Percentiles rank a stretch among this genome's conserved stretches.
Conservation (phyloP, 768 basidiomycete species). For the Amanita pseudoporphyria region DNA sequence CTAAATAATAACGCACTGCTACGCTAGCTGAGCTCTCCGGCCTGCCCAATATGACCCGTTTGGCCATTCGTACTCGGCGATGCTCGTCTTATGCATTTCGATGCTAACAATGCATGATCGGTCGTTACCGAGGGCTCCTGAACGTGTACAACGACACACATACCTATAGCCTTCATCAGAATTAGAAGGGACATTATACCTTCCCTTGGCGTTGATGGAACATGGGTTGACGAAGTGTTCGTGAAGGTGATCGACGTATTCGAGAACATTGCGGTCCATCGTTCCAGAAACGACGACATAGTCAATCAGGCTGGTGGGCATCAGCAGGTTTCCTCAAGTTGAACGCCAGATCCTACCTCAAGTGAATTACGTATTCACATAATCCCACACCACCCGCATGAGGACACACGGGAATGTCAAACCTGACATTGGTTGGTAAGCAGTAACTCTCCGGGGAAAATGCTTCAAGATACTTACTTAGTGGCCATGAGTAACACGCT, state of each 20-base stretch:
- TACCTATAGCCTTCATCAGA: constrained; percentile 74
- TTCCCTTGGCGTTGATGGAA: constrained; percentile 74
- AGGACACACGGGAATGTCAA: constrained; percentile 81
- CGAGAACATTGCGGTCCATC: constrained; percentile 92
- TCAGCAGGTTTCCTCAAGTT: not conserved
- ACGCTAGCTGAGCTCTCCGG: constrained; percentile 2
- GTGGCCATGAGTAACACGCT: constrained; percentile 85
- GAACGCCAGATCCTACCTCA: constrained; percentile 31
- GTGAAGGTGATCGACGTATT: constrained; percentile 86
- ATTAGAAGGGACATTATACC: constrained; percentile 80
- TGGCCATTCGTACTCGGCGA: constrained; percentile 81
- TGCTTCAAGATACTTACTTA: constrained; percentile 38
- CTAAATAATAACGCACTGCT: too few relatives aligned
- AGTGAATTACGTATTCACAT: constrained; percentile 86
- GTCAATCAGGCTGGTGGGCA: constrained; percentile 63
- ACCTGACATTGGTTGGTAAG: constrained; percentile 32
- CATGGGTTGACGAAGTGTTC: constrained; percentile 88
- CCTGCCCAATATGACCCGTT: constrained; percentile 73
- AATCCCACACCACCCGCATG: constrained; percentile 93
- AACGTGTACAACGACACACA: constrained; percentile 14
- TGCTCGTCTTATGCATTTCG: constrained; percentile 77
- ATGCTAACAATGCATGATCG: constrained; percentile 42
- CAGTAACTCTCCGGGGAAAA: not conserved
- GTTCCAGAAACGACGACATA: constrained; percentile 86
- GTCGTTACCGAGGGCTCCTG: not conserved